Percentiles rank a stretch among this genome's conserved stretches.
Conservation (phyloP, 192 early-diverging fungal species). For the Phycomyces blakesleeanus region DNA sequence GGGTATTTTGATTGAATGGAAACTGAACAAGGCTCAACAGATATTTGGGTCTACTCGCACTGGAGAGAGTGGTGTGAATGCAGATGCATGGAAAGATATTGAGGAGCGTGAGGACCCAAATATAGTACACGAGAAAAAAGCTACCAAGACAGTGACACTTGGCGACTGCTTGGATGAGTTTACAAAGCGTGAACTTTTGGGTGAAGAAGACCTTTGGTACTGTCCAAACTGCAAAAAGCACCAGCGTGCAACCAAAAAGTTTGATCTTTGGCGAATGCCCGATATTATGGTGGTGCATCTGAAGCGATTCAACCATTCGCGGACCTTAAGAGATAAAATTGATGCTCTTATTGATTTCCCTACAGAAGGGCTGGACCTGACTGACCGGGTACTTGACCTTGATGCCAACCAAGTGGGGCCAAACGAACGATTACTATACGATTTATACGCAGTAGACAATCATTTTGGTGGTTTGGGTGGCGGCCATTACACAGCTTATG, state of each 20-base stretch:
- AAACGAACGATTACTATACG: slow-evolving; percentile 47
- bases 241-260: slow-evolving; percentile 71
- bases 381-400: slow-evolving; percentile 40
- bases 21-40: slow-evolving; percentile 13
- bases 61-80: slow-evolving; percentile 10
- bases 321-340: slow-evolving; percentile 67
- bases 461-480: slow-evolving; percentile 81
- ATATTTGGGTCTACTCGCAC: slow-evolving; percentile 15
- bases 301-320: slow-evolving; percentile 72
- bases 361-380: slow-evolving; percentile 57
- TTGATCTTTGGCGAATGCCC: slow-evolving; percentile 77
- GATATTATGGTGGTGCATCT: slow-evolving; percentile 81
- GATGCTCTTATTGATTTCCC: slow-evolving; percentile 74
- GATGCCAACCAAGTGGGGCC: slow-evolving; percentile 3
- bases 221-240: slow-evolving; percentile 77
- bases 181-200: slow-evolving; percentile 67
- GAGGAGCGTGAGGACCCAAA: slow-evolving; percentile 18
- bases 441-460: slow-evolving; percentile 76
- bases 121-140: neutral
- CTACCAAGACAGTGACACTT: slow-evolving; percentile 48
- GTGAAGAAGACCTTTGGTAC: slow-evolving; percentile 76
- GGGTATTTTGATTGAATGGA: slow-evolving; percentile 26
- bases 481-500: slow-evolving; percentile 82
- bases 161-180: slow-evolving; percentile 74
- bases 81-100: slow-evolving; percentile 24